Evolutionary conservation across 2,329 filamentous ascomycete species (phyloP).

Genomic region (Aspergillaceae sp.): DNA sequence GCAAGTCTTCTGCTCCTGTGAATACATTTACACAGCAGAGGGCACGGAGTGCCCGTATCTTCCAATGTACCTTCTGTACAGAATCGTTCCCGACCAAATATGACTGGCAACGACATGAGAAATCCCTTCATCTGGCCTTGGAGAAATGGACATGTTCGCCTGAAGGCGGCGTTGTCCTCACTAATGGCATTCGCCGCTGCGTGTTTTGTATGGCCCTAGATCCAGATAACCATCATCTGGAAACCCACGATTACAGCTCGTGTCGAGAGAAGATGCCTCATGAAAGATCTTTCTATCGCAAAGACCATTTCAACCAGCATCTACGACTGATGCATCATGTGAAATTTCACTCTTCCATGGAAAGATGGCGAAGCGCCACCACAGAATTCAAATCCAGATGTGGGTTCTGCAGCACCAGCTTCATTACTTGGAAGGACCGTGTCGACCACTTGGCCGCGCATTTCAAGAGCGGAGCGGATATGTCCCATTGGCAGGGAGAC

Average conservation of each 20-base stretch:
- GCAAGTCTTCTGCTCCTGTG: conserved; percentile 38
- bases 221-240: conserved; percentile 48
- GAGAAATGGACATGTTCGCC: conserved; percentile 55
- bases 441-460: conserved; percentile 34
- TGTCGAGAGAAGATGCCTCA: conserved; percentile 54
- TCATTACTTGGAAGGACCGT: conserved; percentile 37
- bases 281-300: conserved; percentile 54
- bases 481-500: conserved; percentile 31
- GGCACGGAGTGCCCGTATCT: conserved; percentile 38
- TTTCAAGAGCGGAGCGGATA: conserved; percentile 30
- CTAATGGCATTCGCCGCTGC: conserved; percentile 46
- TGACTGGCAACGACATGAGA: conserved; percentile 53
- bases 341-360: conserved; percentile 48
- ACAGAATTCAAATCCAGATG: conserved; percentile 45
- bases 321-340: conserved; percentile 52
- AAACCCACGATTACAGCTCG: conserved; percentile 50
- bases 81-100: conserved; percentile 51
- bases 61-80: conserved; percentile 52
- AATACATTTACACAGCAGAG: conserved; percentile 35
- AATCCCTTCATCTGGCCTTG: conserved; percentile 48
- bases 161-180: conserved; percentile 44
- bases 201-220: conserved; percentile 51
- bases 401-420: conserved; percentile 34
- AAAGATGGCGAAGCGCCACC: conserved; percentile 50
- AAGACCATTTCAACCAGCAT: conserved; percentile 56